Evolutionary conservation across 2,329 filamentous ascomycete genomes (phyloP), one percentile per base, ranked within the genome.

Genomic region (Trichoderma harzianum): DNA sequence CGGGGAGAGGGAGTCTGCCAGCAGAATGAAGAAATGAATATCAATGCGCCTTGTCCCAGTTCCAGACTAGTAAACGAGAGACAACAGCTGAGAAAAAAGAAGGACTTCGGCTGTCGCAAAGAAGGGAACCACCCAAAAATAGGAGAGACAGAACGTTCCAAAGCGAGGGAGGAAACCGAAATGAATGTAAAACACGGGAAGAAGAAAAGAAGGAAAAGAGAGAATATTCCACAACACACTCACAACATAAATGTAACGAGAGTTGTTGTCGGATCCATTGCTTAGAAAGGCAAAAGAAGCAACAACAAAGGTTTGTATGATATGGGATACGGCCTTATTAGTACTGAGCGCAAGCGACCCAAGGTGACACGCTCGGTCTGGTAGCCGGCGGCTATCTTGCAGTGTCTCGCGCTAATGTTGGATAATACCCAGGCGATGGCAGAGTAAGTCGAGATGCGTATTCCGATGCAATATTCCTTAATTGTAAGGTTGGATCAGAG

Each of bases 201-300:
- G 66, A 69, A 76, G 72, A 63, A 53, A 67, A 72, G 74, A 76
- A 72, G 72, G 32, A 47, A 26, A 30, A 11, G 14, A 47, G 16
- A 28, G 16, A 68, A 70, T 28, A 77, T 71, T 76, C 61, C 36
- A 36, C 51, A 51, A 43, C 76, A 71, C 78, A 89, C 89, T 88
- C 84, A 91, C 89, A 91, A 81, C 82, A 90, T 86, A 79, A 92
- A 92, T 73, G 90, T 91, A 78, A 91, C 86, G 75, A 92, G 88
- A 72, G 90, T 90, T 26, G 90, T 91, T 55, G 85, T 85, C 68
- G 87, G 87, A 80, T 89, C 87, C 87, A 89, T 89, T 78, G 61
- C 63, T 74, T 74, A 72, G 68, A 53, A 68, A 69, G 32, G 24
- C 67, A 24, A 51, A 14, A 53, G 18, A 32, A 47, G 39, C 18